Evolutionary conservation across 352 stramenopile genomes (phyloP).

Genomic region (Pythium utonaiense): DNA sequence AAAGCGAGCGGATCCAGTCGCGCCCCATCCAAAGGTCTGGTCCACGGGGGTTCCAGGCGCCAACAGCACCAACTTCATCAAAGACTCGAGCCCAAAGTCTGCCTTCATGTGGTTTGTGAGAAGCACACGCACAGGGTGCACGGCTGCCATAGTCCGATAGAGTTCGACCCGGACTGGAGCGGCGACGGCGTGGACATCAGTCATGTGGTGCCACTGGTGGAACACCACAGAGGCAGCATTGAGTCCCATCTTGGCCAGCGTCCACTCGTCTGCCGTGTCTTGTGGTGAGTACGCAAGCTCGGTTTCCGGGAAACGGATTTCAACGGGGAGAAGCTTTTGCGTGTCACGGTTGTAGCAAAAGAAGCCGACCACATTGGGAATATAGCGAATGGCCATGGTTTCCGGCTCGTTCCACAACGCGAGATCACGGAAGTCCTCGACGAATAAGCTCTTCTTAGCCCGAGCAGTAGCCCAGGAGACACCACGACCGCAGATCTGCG

Average conservation of each 20-base stretch:
- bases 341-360: conserved; percentile 19
- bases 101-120: conserved; percentile 37
- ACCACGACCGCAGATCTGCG: too few species aligned
- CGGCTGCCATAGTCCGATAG: conserved; percentile 24
- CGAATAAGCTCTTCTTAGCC: too few species aligned
- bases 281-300: conserved; percentile 10
- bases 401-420: too few species aligned
- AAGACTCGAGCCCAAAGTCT: conserved; percentile 36
- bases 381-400: too few species aligned
- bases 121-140: conserved; percentile 37
- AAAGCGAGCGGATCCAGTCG: conserved; percentile 28
- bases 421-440: too few species aligned
- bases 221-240: conserved; percentile 3
- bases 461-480: too few species aligned
- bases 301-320: conserved; percentile 11
- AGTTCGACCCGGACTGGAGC: conserved; percentile 39
- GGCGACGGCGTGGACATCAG: conserved; percentile 17
- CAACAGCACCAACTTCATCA: conserved; percentile 28
- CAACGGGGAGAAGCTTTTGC: conserved; percentile 6
- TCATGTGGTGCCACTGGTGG: conserved; percentile 14
- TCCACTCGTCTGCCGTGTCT: conserved; percentile 12
- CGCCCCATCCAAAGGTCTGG: conserved; percentile 32
- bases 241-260: conserved; percentile 19
- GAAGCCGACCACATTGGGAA: not conserved
- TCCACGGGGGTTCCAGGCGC: conserved; percentile 24